Base-by-base conservation (phyloP, 768 basidiomycete genomes). In the Macrolepiota dolichaula region DNA sequence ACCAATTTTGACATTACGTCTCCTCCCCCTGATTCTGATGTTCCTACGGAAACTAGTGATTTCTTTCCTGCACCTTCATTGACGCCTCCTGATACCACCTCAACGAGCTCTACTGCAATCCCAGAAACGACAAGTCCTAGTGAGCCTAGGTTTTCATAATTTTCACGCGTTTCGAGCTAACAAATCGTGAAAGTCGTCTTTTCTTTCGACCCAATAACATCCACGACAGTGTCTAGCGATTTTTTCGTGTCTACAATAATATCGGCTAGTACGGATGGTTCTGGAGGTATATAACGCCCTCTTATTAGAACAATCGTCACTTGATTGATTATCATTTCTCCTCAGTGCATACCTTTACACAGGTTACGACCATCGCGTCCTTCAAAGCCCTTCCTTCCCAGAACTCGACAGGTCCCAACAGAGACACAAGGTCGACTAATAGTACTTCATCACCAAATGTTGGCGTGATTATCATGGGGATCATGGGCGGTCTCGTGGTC, bases 331-430 rank as follows among this genome's bases (percentile, higher is more conserved):
- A 44, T 44, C 9, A 44, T 7, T 29, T 37, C 11, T 22, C 10
- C 50, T 22, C 24, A 59, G 57, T 59, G 4, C 51, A 59, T 13
- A 59, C 50, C 5, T 52, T 38, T 24, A 59, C 57, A 1, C n/a
- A 51, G 10, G 50, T 51, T 10, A 59, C 57, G 4, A 59, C 49
- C 10, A 51, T 51, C 7, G 50, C 50, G n/a, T 44, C 38, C 2
- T 59, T 59, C 19, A 11, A 22, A n/a, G 27, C 55, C 13, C 25
- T 29, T 6, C 36, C 49, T n/a, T 40, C 49, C 15, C 25, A 32
- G 9, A 27, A 36, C 19, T 12, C 15, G 4, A 19, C 17, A 17
- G 7, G 7, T 9, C n/a, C 44, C 17, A 12, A 19, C 12, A 25
- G 17, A 22, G 32, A 38, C 7, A 29, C 24, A 35, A 51, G n/a